Conservation (phyloP, 2,329 filamentous ascomycete genomes). For the Cladophialophora immunda region DNA sequence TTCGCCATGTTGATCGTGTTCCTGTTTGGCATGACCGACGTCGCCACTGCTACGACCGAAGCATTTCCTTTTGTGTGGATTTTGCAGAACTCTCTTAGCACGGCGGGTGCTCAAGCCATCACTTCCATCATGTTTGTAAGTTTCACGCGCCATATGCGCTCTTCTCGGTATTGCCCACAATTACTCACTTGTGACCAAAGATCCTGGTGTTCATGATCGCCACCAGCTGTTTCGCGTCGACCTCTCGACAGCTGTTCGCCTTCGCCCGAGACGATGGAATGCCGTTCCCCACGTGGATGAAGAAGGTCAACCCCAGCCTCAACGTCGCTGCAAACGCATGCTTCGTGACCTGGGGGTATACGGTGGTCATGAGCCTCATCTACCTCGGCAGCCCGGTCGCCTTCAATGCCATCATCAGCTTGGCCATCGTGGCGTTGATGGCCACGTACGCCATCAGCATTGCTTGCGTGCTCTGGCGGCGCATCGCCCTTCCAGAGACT, state of each 20-base stretch:
- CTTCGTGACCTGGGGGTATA: conserved; percentile 31
- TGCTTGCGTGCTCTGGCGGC: conserved; percentile 54
- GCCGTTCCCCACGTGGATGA: conserved; percentile 52
- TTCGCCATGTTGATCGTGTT: conserved; percentile 56
- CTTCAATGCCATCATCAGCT: conserved; percentile 48
- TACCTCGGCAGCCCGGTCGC: conserved; percentile 37
- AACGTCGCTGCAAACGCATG: conserved; percentile 37
- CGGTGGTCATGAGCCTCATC: conserved; percentile 31
- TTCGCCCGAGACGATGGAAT: conserved; percentile 56
- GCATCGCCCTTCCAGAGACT: conserved; percentile 48
- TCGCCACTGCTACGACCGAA: conserved; percentile 49
- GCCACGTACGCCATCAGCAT: conserved; percentile 61
- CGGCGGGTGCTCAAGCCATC: conserved; percentile 43
- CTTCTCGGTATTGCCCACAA: not conserved
- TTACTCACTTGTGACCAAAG: not conserved
- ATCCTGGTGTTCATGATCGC: conserved; percentile 50
- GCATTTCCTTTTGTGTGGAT: conserved; percentile 59
- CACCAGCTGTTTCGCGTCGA: conserved; percentile 48
- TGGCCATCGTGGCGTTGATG: conserved; percentile 58
- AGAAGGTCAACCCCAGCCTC: conserved; percentile 26
- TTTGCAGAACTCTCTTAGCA: conserved; percentile 48
- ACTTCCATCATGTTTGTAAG: conserved; percentile 52
- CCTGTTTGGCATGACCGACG: conserved; percentile 49
- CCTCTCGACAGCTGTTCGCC: conserved; percentile 52
- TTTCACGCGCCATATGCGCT: not conserved